Conservation (phyloP, 768 basidiomycete species). For the Pleurotus eryngii region DNA sequence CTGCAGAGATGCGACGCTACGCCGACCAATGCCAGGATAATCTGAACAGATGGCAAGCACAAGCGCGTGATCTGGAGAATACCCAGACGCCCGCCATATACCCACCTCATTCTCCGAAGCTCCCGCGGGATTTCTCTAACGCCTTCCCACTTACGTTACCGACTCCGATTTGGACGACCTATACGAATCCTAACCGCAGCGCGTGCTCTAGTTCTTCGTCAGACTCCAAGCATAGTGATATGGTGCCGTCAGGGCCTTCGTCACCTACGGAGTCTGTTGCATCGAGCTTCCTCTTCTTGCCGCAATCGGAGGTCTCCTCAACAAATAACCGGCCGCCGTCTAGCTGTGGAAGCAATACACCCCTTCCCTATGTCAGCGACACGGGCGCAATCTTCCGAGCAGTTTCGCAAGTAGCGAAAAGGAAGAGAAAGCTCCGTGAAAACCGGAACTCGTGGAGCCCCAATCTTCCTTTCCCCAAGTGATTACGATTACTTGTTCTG, state of each 20-base stretch:
- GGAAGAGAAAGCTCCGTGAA: conserved; percentile 38
- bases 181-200: background rate
- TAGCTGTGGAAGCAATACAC: conserved; percentile 42
- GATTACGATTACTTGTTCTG: background rate
- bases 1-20: conserved; percentile 64
- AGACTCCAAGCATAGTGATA: conserved; percentile 1
- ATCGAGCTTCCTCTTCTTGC: conserved; percentile 16
- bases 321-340: conserved; percentile 11
- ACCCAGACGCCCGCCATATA: conserved; percentile 46
- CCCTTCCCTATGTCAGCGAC: background rate
- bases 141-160: conserved; percentile 30
- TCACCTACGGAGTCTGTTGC: conserved; percentile 15
- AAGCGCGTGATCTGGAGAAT: conserved; percentile 36
- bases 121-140: conserved; percentile 36
- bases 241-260: conserved; percentile 2
- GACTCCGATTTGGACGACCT: conserved; percentile 24
- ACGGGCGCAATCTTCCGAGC: conserved; percentile 19
- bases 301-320: conserved; percentile 18
- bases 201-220: conserved; percentile 7
- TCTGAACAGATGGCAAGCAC: conserved; percentile 63
- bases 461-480: conserved; percentile 11
- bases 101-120: conserved; percentile 44
- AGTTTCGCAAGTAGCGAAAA: conserved; percentile 46
- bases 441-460: conserved; percentile 52
- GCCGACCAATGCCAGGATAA: conserved; percentile 68